phyloP scores from a whole-genome alignment of 176 grass and related monocot species.

The Chloris gayana region DNA sequence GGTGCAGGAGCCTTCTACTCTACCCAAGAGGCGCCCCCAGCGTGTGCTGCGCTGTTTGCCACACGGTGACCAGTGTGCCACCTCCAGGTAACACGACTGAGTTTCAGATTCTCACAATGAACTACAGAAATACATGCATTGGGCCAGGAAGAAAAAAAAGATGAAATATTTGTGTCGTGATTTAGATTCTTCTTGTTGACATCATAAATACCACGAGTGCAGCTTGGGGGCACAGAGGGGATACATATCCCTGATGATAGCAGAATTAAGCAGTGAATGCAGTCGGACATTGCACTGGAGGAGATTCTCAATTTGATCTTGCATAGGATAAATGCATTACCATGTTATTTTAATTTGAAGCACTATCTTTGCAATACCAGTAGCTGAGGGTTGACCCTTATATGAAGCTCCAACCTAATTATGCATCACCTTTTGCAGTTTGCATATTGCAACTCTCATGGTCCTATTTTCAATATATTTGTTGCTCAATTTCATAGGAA shows the following conservation, averaged over 20 bases:
- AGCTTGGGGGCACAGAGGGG: not conserved
- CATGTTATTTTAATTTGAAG: not conserved
- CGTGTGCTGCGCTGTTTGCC: slow-evolving; percentile 70
- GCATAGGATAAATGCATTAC: not conserved
- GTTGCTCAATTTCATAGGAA: not conserved
- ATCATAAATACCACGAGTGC: not conserved
- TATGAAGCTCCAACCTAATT: not conserved
- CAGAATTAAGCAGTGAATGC: not conserved
- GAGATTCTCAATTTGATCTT: not conserved
- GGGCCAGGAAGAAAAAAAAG: not conserved
- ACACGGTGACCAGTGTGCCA: slow-evolving; percentile 38
- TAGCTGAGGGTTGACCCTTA: no score
- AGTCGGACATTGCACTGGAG: not conserved
- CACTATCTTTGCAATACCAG: slow-evolving; percentile 1
- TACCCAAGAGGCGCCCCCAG: slow-evolving; percentile 67
- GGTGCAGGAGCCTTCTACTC: slow-evolving; percentile 74
- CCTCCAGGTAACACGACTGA: slow-evolving; percentile 55
- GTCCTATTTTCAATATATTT: slow-evolving; percentile 7
- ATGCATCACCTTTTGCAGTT: not conserved
- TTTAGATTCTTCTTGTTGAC: not conserved
- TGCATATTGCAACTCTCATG: not conserved
- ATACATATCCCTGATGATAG: not conserved
- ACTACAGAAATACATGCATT: not conserved
- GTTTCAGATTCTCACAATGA: not conserved
- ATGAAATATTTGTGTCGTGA: not conserved